Conservation (phyloP, 148 eudicot genomes). For the Vaccinium vitisidaea region DNA sequence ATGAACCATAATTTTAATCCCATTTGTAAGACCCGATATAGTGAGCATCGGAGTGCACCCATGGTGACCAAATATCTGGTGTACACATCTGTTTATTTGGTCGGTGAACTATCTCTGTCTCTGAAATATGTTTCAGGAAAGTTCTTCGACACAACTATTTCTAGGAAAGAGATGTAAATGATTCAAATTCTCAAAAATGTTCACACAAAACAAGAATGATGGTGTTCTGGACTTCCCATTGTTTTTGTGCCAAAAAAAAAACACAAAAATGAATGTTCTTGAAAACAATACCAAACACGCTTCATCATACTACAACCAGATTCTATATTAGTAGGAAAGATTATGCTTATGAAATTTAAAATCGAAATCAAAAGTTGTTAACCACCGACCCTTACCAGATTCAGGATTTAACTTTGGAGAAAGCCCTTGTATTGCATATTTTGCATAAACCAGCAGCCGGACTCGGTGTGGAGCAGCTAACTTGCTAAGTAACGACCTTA, state of each 20-base stretch:
- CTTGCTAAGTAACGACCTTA: slow-evolving; percentile 68
- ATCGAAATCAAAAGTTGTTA: not conserved
- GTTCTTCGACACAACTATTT: not conserved
- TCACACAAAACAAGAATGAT: not conserved
- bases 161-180: not conserved
- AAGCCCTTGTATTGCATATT: slow-evolving; percentile 64
- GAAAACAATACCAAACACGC: not conserved
- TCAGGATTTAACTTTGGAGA: slow-evolving; percentile 38
- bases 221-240: not conserved
- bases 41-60: not conserved
- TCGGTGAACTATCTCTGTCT: not conserved
- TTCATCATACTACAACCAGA: not conserved
- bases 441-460: slow-evolving; percentile 71
- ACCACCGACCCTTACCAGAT: slow-evolving; percentile 40
- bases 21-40: not conserved
- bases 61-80: not conserved
- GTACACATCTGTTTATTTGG: not conserved
- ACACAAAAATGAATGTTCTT: not conserved
- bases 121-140: not conserved
- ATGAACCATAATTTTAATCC: not conserved
- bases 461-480: slow-evolving; percentile 59
- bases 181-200: not conserved
- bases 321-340: not conserved
- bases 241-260: not conserved
- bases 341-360: not conserved